phyloP scores from a whole-genome alignment of 371 early-diverging fungal species.

The Umbelopsis sp. region DNA sequence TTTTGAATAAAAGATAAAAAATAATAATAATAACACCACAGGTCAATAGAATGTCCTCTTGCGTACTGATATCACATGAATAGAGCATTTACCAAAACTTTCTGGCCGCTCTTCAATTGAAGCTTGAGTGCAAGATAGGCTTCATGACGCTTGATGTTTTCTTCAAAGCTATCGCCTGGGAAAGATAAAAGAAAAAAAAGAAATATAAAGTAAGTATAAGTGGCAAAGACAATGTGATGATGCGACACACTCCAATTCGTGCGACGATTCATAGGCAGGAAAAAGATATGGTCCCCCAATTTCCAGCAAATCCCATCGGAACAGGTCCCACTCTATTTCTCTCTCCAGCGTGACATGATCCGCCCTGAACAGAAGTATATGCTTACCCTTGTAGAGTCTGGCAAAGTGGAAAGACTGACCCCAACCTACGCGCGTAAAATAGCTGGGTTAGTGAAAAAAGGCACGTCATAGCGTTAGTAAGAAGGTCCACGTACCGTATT shows the following conservation, averaged over 20 bases:
- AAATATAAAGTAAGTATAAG: neutral
- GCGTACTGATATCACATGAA: neutral
- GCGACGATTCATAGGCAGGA: too few species aligned
- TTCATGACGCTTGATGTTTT: constrained; percentile 79
- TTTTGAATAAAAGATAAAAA: neutral
- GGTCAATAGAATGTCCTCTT: too few species aligned
- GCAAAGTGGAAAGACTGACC: constrained; percentile 85
- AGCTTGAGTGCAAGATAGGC: constrained; percentile 69
- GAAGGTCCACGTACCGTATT: constrained; percentile 29
- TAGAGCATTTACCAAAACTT: constrained; percentile 51
- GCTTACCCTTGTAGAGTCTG: constrained; percentile 43
- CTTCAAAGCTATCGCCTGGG: constrained; percentile 64
- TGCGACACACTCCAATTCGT: too few species aligned
- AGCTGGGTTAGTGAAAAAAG: neutral
- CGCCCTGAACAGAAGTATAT: neutral
- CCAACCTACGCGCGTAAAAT: constrained; percentile 56
- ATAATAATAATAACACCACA: neutral
- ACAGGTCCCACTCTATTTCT: constrained; percentile 22
- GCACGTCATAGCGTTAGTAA: neutral
- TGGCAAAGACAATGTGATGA: neutral
- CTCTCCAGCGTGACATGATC: too few species aligned
- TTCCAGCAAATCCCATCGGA: neutral
- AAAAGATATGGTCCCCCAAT: too few species aligned
- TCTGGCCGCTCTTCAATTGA: constrained; percentile 62
- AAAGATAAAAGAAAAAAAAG: constrained; percentile 21